These are phyloP conservation scores for Isatis tinctoria DNA, from an alignment of 345 rosid genomes.

Conservation along the genomic window DNA sequence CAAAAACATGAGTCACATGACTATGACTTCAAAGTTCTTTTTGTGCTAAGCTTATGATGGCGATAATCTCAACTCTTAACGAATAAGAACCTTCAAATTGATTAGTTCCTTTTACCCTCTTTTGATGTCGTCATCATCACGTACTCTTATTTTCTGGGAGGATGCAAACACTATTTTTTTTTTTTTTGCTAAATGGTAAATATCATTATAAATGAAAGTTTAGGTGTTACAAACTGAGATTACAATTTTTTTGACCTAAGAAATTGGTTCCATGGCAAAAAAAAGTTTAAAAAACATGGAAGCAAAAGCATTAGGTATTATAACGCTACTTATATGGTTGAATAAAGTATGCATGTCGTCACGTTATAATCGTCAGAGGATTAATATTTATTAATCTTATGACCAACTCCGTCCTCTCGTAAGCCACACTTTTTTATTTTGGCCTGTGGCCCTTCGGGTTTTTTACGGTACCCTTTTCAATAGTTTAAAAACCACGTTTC, in stretches of 20 bases:
- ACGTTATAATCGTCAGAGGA: conserved; percentile 4
- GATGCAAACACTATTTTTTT: no score
- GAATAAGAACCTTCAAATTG: background rate
- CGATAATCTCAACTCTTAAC: background rate
- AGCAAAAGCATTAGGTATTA: no score
- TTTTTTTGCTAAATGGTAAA: no score
- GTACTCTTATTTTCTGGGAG: background rate
- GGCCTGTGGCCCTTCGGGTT: conserved; percentile 13
- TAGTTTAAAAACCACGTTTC: conserved; percentile 13
- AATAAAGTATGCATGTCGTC: no score
- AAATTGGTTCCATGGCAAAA: no score
- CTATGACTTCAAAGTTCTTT: background rate
- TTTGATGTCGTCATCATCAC: conserved; percentile 8
- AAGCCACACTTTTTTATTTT: background rate
- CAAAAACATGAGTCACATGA: background rate
- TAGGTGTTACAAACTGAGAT: no score
- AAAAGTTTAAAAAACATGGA: background rate
- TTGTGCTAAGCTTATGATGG: background rate
- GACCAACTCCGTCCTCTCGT: conserved; percentile 2
- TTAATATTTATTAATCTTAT: background rate
- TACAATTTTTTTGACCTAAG: no score
- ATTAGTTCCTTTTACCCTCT: background rate
- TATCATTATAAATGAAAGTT: no score
- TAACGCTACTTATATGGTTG: no score
- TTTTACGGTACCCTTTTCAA: background rate